Evolutionary conservation across 2,329 filamentous ascomycete species (phyloP), one percentile per base, ranked within the genome.

Genomic region (Arthrinium puccinioides): DNA sequence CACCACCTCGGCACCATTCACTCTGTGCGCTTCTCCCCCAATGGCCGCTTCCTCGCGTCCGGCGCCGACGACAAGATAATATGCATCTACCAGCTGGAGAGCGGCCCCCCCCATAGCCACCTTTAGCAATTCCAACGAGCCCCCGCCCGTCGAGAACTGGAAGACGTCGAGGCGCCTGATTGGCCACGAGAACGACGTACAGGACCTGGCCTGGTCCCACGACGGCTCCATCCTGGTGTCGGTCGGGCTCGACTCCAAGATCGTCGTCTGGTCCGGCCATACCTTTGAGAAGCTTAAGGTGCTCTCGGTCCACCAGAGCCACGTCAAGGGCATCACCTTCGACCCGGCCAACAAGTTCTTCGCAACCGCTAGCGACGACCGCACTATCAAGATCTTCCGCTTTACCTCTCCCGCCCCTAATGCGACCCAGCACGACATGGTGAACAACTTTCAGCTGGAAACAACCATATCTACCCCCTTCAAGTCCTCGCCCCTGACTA

Each of bases 271-370:
- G 92, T 97, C 90, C 2, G 94, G 92, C 1, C 84, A 94, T 62
- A 97, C 89, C 0, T 98, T 98, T 51, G 92, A 98, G 66, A 97
- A 94, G 66, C 74, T 98, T 48, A 97, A 97, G 72, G 90, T 87
- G 4, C 68, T 98, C 5, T 81, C 88, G 3, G 83, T 89, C 41
- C 92, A 98, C 61, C 87, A 94, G 59, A 96, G 88, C 59, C 94
- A 97, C 58, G 92, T 98, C 66, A 98, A 98, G 61, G 92, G 94
- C 44, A 94, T 98, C 52, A 95, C 90, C 0, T 98, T 98, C 56
- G 92, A 98, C 56, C 92, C 92, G 1, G 92, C 92, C 28, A 97
- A 97, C 67, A 98, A 97, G 59, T 98, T 95, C 69, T 98, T 98
- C 62, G 92, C 94, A 13, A 98, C 94, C 0, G 89, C 94, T 3